Conservation (phyloP, 2,329 filamentous ascomycete genomes). For the Corinectria fuckeliana region DNA sequence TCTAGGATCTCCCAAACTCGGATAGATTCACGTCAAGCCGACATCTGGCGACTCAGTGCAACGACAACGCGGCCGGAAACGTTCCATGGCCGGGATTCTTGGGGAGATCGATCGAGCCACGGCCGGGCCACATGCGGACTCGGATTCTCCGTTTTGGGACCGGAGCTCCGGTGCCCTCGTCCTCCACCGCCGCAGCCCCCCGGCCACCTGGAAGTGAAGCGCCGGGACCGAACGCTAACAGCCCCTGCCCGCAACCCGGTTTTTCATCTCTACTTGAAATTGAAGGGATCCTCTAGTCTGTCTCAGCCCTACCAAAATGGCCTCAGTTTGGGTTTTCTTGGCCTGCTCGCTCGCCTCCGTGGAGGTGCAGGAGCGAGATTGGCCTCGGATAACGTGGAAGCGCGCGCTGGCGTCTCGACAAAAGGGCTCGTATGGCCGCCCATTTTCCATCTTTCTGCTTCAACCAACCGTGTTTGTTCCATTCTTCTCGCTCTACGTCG, state of each 20-base stretch:
- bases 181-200: conserved; percentile 19
- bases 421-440: background rate
- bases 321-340: conserved; percentile 25
- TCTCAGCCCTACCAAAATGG: conserved; percentile 38
- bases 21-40: conserved; percentile 1
- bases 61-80: conserved; percentile 17
- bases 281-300: conserved; percentile 31
- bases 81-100: conserved; percentile 1
- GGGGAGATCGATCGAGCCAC: conserved; percentile 28
- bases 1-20: background rate
- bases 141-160: conserved; percentile 8
- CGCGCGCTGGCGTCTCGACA: background rate
- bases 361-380: conserved; percentile 26
- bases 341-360: conserved; percentile 1
- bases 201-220: conserved; percentile 1
- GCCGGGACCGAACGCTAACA: conserved; percentile 5
- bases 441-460: conserved; percentile 2
- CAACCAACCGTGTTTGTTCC: conserved; percentile 6
- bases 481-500: conserved; percentile 19
- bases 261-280: conserved; percentile 27
- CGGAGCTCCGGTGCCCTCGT: conserved; percentile 12
- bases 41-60: conserved; percentile 1
- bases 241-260: conserved; percentile 1
- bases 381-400: background rate
- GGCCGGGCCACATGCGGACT: conserved; percentile 12